Conservation (phyloP, 2,329 filamentous ascomycete genomes). For the Tolypocladium cylindrosporum region DNA sequence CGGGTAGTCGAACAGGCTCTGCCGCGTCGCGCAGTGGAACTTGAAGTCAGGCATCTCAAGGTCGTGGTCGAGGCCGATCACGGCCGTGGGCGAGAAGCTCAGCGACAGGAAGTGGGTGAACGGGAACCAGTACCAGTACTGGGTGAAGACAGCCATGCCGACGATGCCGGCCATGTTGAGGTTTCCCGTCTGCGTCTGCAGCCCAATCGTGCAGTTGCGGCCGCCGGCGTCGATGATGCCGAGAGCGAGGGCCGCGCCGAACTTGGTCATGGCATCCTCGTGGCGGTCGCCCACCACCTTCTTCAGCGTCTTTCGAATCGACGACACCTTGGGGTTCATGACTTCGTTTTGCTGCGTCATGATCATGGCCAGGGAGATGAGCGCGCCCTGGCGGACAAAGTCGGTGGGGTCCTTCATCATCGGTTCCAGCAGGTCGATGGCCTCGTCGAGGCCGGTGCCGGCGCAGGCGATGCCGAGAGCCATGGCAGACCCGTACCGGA, state of each 20-base stretch:
- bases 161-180: constrained; percentile 98
- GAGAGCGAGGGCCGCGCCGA: constrained; percentile 84
- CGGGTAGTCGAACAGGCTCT: constrained; percentile 95
- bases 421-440: constrained; percentile 90
- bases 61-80: constrained; percentile 90
- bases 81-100: constrained; percentile 91
- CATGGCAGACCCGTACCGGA: constrained; percentile 96
- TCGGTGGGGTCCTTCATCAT: constrained; percentile 99
- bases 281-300: constrained; percentile 93
- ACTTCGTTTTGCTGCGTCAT: constrained; percentile 98
- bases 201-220: constrained; percentile 93
- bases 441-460: constrained; percentile 89
- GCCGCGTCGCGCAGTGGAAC: constrained; percentile 88
- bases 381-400: constrained; percentile 91
- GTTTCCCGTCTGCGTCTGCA: constrained; percentile 96
- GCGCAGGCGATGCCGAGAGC: constrained; percentile 96
- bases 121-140: constrained; percentile 99
- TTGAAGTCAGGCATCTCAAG: constrained; percentile 90
- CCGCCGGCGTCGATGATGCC: constrained; percentile 98
- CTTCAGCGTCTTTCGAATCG: constrained; percentile 84
- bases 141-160: constrained; percentile 94
- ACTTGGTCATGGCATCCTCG: constrained; percentile 99
- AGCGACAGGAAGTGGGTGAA: constrained; percentile 95
- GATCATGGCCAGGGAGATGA: constrained; percentile 94
- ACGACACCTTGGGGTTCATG: constrained; percentile 93